Base-by-base conservation (phyloP, 306 rosid genomes). In the Glycine tomentella region DNA sequence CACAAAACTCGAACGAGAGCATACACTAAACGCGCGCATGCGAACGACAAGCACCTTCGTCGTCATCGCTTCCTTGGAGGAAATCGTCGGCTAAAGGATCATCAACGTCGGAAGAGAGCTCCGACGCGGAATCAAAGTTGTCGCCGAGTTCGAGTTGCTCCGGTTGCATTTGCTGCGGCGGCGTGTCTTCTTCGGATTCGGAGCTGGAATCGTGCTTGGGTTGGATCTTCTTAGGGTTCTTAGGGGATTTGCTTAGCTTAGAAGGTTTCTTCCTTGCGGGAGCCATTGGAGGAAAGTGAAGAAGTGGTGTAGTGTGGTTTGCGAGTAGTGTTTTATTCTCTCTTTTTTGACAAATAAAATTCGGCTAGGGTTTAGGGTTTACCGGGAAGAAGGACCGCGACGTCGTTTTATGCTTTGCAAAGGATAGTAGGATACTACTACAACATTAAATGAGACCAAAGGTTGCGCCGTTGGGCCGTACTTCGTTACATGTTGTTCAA, bases 51-150 rank as follows among this genome's bases (percentile, higher is more conserved):
- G 84, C 90, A 75, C 90, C 96, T 79, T 84, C 99, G 9, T 83
- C 97, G 10, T 83, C 91, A 15, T 88, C 97, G 80, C 90, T 91
- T 82, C 88, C 97, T 75, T 87, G 92, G 3, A 91, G 88, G 77
- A 91, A 91, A 87, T 87, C 96, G 58, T 91, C 92, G 13, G 75
- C 82, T 9, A 93, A 67, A 1, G 91, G 91, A 52, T 90, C 90
- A 52, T 93, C 97, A 0, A 88, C 95, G 7, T 87, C 98, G 8
- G 90, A 87, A 61, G 92, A 91, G 46, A 78, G 72, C 5, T 93
- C 97, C 2, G 91, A 88, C 69, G 87, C 91, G 2, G 92, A 88
- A 63, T 80, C 98, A 31, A 88, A 87, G 65, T 79, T 80, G 51
- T 79, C 68, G 15, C 80, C 87, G 34, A 58, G 59, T 50, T 80